Evolutionary conservation across 352 stramenopile species (phyloP).

Genomic region (Phytopythium delawarense): DNA sequence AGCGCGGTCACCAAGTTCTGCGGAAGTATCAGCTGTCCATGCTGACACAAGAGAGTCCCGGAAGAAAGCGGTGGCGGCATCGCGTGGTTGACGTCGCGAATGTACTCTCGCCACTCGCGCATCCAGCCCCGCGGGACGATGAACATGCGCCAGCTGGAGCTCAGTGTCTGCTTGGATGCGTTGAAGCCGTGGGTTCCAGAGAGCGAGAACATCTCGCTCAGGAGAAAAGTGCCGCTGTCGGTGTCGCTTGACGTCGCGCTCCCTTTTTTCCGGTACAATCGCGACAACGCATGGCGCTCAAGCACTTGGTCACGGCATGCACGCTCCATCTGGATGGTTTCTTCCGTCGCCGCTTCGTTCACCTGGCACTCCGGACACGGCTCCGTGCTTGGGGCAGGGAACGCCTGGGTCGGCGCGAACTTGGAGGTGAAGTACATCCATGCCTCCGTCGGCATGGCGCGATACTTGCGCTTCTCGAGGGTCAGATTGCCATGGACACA

Average conservation of each 20-base stretch:
- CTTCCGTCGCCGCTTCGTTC: conserved; percentile 43
- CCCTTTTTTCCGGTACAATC: conserved; percentile 46
- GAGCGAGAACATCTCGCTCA: conserved; percentile 45
- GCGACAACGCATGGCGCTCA: conserved; percentile 32
- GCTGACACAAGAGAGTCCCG: conserved; percentile 37
- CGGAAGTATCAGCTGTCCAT: conserved; percentile 53
- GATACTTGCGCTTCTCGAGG: conserved; percentile 68
- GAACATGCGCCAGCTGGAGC: conserved; percentile 37
- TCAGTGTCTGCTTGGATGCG: conserved; percentile 8
- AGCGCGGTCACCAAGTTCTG: conserved; percentile 37
- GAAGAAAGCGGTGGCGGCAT: conserved; percentile 26
- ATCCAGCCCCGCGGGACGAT: conserved; percentile 59
- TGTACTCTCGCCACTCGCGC: conserved; percentile 60
- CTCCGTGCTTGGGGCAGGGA: conserved; percentile 22
- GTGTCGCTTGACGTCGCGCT: conserved; percentile 14
- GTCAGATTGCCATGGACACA: conserved; percentile 63
- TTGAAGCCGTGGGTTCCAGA: conserved; percentile 13
- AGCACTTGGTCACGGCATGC: conserved; percentile 60
- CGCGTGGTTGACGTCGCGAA: conserved; percentile 57
- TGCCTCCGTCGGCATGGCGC: conserved; percentile 35
- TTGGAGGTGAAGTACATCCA: conserved; percentile 67
- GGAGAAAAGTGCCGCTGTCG: conserved; percentile 19
- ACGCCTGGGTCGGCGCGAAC: conserved; percentile 39
- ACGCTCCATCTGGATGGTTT: conserved; percentile 48
- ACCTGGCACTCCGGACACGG: conserved; percentile 51